Conservation (phyloP, 768 basidiomycete species). For the Austroboletus eburneus region DNA sequence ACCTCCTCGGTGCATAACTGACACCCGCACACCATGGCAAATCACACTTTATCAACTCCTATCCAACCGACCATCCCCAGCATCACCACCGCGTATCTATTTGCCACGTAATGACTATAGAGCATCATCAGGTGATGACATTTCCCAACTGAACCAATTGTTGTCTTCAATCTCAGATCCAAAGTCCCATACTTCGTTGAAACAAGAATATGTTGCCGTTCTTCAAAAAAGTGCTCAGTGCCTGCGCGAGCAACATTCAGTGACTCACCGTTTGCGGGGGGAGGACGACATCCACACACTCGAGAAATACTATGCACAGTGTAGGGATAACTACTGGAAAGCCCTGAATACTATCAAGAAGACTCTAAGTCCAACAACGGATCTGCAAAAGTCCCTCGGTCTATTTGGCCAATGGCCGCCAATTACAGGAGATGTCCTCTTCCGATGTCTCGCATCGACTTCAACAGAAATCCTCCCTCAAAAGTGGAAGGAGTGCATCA, state of each 20-base stretch:
- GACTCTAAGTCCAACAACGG: slow-evolving; percentile 8
- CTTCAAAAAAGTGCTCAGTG: not conserved
- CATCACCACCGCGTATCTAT: not conserved
- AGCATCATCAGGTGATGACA: not conserved
- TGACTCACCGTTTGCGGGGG: not conserved
- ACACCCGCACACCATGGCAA: not conserved
- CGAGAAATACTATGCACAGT: not conserved
- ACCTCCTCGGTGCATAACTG: not conserved
- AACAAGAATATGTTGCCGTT: slow-evolving; percentile 9
- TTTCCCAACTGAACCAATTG: not conserved
- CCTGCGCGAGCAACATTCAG: not conserved
- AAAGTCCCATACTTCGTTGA: slow-evolving; percentile 4
- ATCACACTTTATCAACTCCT: not conserved
- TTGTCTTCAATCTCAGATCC: not conserved
- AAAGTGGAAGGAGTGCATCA: slow-evolving; percentile 29
- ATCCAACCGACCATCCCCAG: not conserved
- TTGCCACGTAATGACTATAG: not conserved
- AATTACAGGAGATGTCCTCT: slow-evolving; percentile 19
- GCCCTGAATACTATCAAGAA: not conserved
- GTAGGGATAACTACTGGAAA: not conserved
- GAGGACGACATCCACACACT: not conserved
- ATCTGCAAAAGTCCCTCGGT: slow-evolving; percentile 6
- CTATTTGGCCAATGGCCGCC: slow-evolving; percentile 33
- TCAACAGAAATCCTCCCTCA: slow-evolving; percentile 5
- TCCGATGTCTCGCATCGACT: slow-evolving; percentile 18